Base-by-base conservation (phyloP, 164 flowering plant genomes). In the Taxillus chinensis region DNA sequence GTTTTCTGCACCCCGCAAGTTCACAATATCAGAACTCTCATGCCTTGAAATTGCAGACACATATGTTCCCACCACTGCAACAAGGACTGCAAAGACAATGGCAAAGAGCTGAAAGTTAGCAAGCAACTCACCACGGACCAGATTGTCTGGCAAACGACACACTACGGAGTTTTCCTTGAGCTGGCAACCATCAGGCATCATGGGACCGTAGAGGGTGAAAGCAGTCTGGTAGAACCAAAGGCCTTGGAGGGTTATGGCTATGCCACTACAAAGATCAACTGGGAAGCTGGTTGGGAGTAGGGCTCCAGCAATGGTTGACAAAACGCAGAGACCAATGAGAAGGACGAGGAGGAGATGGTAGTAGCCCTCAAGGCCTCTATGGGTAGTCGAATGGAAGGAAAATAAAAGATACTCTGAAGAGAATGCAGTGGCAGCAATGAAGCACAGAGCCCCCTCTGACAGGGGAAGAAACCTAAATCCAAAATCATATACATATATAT, bases 161-260 rank as follows among this genome's bases (percentile, higher is more conserved):
- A 53, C 45, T 48, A 93, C 72, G 43, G 11, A 60, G 49, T 78
- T 70, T 5, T 50, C 83, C 62, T 74, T 80, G 27, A 89, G 80
- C 66, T 8, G 57, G 64, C 95, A 95, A 55, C 96, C 97, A 37
- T 80, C 78, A 9, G 98, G 99, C 93, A 89, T 86, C 87, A 86
- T 83, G 8, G 96, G 87, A 39, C 99, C 96, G 59, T 87, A 95
- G 5, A 95, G 95, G 55, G 87, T 80, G 74, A 91, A 86, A 9
- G 99, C 97, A 4, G 99, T 95, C 66, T 91, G 95, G 71, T 89
- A 95, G 74, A 95, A 95, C 99, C 99, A 95, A 41, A 95, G 86
- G 61, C 99, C 99, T 75, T 91, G 99, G 40, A 93, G 86, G n/a
- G 97, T 79, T 15, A 91, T 82, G 37, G 91, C 83, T 61, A 89